phyloP scores from a whole-genome alignment of 2,329 filamentous ascomycete species.

The Dothiorella sarmentorum region DNA sequence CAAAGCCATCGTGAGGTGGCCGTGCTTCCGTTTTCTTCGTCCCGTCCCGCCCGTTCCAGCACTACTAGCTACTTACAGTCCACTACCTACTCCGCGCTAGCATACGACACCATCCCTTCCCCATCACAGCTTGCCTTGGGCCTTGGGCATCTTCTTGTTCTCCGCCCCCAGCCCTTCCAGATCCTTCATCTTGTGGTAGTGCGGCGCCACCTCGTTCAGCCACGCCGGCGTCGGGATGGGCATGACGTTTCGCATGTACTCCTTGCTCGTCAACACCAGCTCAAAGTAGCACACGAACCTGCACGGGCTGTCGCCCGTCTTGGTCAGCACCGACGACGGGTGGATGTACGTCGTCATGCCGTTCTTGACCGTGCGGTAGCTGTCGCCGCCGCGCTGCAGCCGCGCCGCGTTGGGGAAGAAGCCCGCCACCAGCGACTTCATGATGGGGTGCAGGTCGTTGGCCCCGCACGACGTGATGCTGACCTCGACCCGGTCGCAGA shows the following conservation, averaged over 20 bases:
- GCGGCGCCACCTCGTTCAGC: constrained; percentile 85
- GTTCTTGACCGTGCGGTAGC: constrained; percentile 88
- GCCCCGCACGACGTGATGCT: constrained; percentile 64
- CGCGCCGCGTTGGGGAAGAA: constrained; percentile 93
- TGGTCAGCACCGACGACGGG: constrained; percentile 75
- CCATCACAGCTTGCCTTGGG: constrained; percentile 36
- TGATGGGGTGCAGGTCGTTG: constrained; percentile 71
- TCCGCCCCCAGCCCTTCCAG: constrained; percentile 68
- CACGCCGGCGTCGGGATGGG: constrained; percentile 74
- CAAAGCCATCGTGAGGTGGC: no score
- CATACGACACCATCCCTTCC: no score
- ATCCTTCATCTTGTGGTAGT: constrained; percentile 92
- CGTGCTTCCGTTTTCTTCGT: not conserved
- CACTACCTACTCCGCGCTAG: no score
- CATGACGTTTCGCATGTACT: constrained; percentile 88
- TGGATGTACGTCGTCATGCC: constrained; percentile 88
- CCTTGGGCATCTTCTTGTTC: constrained; percentile 68
- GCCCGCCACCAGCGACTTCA: constrained; percentile 82
- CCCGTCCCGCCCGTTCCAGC: not conserved
- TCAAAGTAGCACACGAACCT: constrained; percentile 89
- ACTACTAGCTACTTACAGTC: not conserved
- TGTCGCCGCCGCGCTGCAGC: constrained; percentile 77
- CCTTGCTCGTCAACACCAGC: constrained; percentile 77
- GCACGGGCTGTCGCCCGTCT: constrained; percentile 71
- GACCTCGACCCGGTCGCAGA: constrained; percentile 92